Evolutionary conservation across 352 stramenopile genomes (phyloP), one percentile per base, ranked within the genome.

Genomic region (Salisapilia sapeloensis): DNA sequence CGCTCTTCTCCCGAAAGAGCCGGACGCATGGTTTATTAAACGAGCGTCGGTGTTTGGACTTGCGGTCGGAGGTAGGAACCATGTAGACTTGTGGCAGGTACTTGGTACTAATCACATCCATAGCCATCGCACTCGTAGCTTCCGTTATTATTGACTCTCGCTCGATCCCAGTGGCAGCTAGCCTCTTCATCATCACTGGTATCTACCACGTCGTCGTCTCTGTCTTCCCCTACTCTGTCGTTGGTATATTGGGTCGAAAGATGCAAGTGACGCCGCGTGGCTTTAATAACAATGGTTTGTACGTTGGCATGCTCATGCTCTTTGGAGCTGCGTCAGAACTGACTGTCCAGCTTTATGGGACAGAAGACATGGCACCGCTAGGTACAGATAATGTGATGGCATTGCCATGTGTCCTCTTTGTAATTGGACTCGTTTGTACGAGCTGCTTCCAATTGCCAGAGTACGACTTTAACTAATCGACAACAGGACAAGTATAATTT

Each of bases 241-340:
- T 85, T 13, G 70, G 70, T 6, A 79, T 85, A 35, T 71, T 85
- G 60, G 61, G 65, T 50, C 82, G 80, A 41, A 52, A 80, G 38
- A 69, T 82, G 18, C 65, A 77, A 35, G 64, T 62, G 20, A 72
- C 66, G 4, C 36, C 48, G 16, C 53, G 72, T 15, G 53, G 60
- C 33, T 84, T 78, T 51, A 85, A 85, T 52, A 82, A 82, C 53
- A 85, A 85, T 30, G 70, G 70, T 2, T 50, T 85, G 14, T 85
- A 82, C 40, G 67, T 79, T 10, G 65, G 62, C 10, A 58, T 85
- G 14, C 52, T 85, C 18, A 70, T 57, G 49, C 62, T 76, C 13
- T 85, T 82, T 35, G 51, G 57, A 4, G 50, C 61, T 12, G 53
- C 50, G n/a, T 70, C 61, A 2, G 59, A 85, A 33, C 42, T 85